A percentile compares a stretch with the other conserved stretches of the same genome.
Evolutionary conservation across 176 grass and related monocot genomes (phyloP).

Genomic region (Rhynchospora pubera): DNA sequence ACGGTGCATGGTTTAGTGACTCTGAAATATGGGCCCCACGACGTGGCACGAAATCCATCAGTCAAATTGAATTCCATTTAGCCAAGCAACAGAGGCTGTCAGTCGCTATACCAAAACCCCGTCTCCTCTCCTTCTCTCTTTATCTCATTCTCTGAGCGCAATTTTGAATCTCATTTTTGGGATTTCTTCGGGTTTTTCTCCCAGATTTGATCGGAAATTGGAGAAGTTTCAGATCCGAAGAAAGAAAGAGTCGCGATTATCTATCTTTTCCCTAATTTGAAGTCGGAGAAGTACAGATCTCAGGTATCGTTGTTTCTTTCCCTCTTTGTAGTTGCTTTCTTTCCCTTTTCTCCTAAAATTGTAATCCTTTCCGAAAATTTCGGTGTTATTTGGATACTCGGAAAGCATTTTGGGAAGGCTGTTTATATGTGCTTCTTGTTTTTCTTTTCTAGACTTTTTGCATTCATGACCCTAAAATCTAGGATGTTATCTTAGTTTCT

Average conservation of each 20-base stretch:
- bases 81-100: background rate
- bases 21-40: background rate
- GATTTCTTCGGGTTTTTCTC: background rate
- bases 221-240: background rate
- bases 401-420: no score
- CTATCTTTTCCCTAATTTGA: background rate
- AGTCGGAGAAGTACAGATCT: background rate
- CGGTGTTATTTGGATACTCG: no score
- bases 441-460: no score
- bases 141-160: background rate
- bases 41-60: background rate
- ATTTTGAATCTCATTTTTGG: background rate
- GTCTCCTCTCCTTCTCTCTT: background rate
- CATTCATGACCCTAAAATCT: no score
- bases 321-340: background rate
- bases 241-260: background rate
- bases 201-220: background rate
- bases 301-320: background rate
- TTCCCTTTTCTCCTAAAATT: background rate
- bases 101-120: background rate
- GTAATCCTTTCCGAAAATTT: no score
- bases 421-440: no score
- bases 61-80: background rate
- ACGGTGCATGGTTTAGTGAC: background rate
- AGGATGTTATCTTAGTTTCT: background rate